Conservation (phyloP, 2,329 filamentous ascomycete genomes). For the Ceratocystis cacaofunesta region DNA sequence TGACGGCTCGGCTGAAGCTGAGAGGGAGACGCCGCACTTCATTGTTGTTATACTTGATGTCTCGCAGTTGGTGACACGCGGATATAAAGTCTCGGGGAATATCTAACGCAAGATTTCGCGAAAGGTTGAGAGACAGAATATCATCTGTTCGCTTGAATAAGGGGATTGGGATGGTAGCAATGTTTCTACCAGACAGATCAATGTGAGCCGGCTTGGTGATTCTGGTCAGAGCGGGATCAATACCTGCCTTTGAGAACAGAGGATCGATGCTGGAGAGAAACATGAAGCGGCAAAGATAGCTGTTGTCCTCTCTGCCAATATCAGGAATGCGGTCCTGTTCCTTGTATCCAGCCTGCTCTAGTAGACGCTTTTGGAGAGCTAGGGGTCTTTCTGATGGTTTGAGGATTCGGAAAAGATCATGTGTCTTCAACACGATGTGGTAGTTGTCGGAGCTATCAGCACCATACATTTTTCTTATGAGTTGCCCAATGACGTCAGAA, state of each 20-base stretch:
- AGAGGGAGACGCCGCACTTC: constrained; percentile 75
- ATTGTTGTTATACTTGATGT: constrained; percentile 93
- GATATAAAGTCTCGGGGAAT: constrained; percentile 94
- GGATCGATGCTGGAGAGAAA: constrained; percentile 52
- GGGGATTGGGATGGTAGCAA: constrained; percentile 87
- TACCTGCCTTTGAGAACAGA: constrained; percentile 49
- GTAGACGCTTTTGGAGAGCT: constrained; percentile 75
- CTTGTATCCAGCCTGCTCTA: constrained; percentile 86
- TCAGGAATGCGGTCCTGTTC: constrained; percentile 80
- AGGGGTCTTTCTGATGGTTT: constrained; percentile 66
- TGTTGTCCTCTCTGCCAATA: constrained; percentile 90
- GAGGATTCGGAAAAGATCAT: constrained; percentile 74
- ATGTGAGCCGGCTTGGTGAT: constrained; percentile 88
- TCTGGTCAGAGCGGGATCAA: constrained; percentile 69
- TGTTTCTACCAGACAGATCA: constrained; percentile 74
- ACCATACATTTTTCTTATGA: constrained; percentile 87
- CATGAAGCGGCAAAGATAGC: constrained; percentile 89
- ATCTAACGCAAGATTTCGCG: constrained; percentile 78
- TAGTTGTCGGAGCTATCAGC: constrained; percentile 86
- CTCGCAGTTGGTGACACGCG: constrained; percentile 75
- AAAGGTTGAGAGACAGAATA: constrained; percentile 89
- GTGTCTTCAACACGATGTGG: constrained; percentile 87
- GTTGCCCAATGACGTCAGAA: constrained; percentile 70
- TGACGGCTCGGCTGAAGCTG: constrained; percentile 66
- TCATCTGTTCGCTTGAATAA: constrained; percentile 84